Base-by-base conservation (phyloP, 257 asterid species). In the Salvia hispanica region DNA sequence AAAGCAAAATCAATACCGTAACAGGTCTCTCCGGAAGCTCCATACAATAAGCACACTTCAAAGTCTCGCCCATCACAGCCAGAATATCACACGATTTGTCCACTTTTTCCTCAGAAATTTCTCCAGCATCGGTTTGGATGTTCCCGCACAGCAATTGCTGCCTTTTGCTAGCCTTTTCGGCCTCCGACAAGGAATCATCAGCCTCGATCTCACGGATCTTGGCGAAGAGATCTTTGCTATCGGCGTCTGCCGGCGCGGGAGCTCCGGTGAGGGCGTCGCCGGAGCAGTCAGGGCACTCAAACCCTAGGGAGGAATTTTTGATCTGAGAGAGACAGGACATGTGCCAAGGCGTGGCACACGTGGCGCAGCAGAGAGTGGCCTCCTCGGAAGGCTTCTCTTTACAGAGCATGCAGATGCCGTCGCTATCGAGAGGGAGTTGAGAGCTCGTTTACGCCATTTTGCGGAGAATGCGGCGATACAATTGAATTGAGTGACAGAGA, bases 21-120 rank as follows among this genome's bases (percentile, higher is more conserved):
- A 92, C 93, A 4, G 96, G 95, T 78, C 94, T 82, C 47, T 89
- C 95, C 0, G 89, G 96, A n/a, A 92, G 82, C 80, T 85, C 86
- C 87, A 86, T 78, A 62, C 98, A 92, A 42, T 80, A 86, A 43
- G 84, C 79, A 77, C 98, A 92, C 61, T 84, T 82, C 45, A 89
- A 82, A 62, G 76, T 82, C 80, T 85, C 86, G 4, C 85, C 87
- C 33, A 91, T 83, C 59, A 85, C 79, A 3, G 66, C 72, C 83
- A 85, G 46, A 25, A 88, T 74, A 67, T 85, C 95, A 37, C 42
- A 59, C 55, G 54, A 76, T 72, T 77, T 53, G 18, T 72, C 82
- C 44, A 76, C 78, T 50, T 28, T 70, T 62, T n/a, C 56, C 70
- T 1, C 59, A 13, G 50, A 36, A 31, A 25, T 3, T 0, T 12